These are phyloP conservation scores for Turritis glabra DNA, from an alignment of 345 rosid genomes.

Conservation along the genomic window DNA sequence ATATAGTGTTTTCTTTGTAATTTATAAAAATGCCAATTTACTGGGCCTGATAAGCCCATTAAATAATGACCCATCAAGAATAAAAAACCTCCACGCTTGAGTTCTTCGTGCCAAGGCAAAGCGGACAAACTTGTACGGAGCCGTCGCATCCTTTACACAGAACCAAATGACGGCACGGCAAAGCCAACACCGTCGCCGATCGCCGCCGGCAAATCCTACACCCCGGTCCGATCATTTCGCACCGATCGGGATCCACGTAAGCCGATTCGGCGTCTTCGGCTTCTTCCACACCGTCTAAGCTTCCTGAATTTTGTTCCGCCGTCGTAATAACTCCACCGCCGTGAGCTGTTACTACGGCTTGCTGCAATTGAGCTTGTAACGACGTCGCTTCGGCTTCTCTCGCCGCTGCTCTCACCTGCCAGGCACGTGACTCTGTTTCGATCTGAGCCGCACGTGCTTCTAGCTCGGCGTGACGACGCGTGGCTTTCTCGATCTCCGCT, in stretches of 20 bases:
- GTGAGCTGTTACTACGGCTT: slow-evolving; percentile 51
- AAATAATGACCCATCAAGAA: slow-evolving; percentile 38
- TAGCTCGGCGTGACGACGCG: slow-evolving; percentile 71
- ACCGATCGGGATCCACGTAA: slow-evolving; percentile 73
- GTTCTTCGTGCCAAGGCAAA: slow-evolving; percentile 60
- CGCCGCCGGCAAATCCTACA: slow-evolving; percentile 63
- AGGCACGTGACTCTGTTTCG: slow-evolving; percentile 68
- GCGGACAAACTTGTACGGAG: slow-evolving; percentile 66
- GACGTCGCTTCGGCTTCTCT: slow-evolving; percentile 80
- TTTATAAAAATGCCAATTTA: background rate
- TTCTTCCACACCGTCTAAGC: slow-evolving; percentile 18
- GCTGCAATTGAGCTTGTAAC: slow-evolving; percentile 75
- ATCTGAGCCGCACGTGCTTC: slow-evolving; percentile 89
- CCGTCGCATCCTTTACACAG: slow-evolving; percentile 72
- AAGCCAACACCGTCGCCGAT: slow-evolving; percentile 66
- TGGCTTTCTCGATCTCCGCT: slow-evolving; percentile 70
- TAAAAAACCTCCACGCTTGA: slow-evolving; percentile 82
- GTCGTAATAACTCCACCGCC: slow-evolving; percentile 20
- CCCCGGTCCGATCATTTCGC: slow-evolving; percentile 45
- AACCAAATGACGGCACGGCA: slow-evolving; percentile 94
- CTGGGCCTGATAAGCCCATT: slow-evolving; percentile 1
- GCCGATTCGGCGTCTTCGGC: slow-evolving; percentile 89
- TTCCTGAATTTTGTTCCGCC: slow-evolving; percentile 14
- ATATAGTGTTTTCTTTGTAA: background rate
- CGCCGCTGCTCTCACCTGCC: slow-evolving; percentile 85